Evolutionary conservation across 139 green algal genomes (phyloP).

Genomic region (Chlorella sorokiniana): DNA sequence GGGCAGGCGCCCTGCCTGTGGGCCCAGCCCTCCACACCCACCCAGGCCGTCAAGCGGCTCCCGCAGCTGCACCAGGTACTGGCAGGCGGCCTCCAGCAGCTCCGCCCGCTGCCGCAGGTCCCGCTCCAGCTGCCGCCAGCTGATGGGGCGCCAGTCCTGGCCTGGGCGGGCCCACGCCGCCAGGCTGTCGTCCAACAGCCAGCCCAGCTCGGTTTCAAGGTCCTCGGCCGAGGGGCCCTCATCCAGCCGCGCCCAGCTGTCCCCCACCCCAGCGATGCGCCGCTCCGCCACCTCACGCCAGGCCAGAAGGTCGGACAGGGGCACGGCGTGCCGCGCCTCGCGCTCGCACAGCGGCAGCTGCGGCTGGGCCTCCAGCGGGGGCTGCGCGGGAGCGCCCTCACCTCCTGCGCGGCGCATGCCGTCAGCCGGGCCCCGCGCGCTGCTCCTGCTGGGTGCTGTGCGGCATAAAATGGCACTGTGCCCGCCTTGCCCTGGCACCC

Average conservation of each 20-base stretch:
- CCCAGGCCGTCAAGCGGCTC: slow-evolving; percentile 41
- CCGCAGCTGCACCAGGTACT: slow-evolving; percentile 53
- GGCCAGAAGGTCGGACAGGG: background rate
- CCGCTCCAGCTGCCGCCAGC: slow-evolving; percentile 50
- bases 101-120: slow-evolving; percentile 14
- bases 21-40: background rate
- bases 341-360: slow-evolving; percentile 40
- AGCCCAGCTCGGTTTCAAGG: slow-evolving; percentile 66
- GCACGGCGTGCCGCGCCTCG: background rate
- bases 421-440: too few relatives aligned
- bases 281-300: slow-evolving; percentile 21
- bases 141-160: slow-evolving; percentile 24
- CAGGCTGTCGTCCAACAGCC: slow-evolving; percentile 75
- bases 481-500: too few relatives aligned
- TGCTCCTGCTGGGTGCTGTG: too few relatives aligned
- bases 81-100: background rate
- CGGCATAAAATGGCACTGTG: too few relatives aligned
- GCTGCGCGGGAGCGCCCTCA: background rate
- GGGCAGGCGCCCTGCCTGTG: background rate
- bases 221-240: slow-evolving; percentile 33
- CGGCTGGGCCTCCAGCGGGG: background rate
- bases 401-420: background rate
- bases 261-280: background rate
- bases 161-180: slow-evolving; percentile 17
- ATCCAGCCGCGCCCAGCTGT: slow-evolving; percentile 14